Base-by-base conservation (phyloP, 805 yeast genomes). In the Myxozyma mucilagina region DNA sequence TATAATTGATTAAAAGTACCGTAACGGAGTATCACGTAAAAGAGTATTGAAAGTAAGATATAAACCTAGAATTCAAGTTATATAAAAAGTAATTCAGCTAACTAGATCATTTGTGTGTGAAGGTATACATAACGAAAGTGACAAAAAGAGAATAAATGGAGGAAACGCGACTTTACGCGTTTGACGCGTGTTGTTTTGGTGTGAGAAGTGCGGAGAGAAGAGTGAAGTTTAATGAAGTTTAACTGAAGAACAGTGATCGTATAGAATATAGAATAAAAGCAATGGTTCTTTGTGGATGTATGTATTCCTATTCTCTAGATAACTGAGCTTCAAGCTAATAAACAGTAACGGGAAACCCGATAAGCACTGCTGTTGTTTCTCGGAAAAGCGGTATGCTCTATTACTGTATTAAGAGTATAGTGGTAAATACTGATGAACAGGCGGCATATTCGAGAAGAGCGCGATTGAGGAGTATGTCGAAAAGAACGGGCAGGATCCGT, bases 291-390 rank as follows among this genome's bases (percentile, higher is more conserved):
- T 59, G 59, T 41, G 59, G 53, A 36, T 39, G 63, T 59, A 14
- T 24, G 57, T 39, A 38, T 20, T 31, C 32, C 32, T 38, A 18
- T 16, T 36, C 29, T 34, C 24, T 54, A 2, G 14, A 14, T 8
- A 24, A 24, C 4, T 24, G 4, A 24, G 29, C 2, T 3, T 3
- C 4, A 24, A 24, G 11, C 16, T 13, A 36, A 42, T 18, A 14
- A 32, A 14, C 57, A 71, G 80, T 89, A 29, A 87, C 96, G 11
- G 97, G 97, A 10, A 83, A 84, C 62, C 82, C 81, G 0, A 82
- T 91, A 5, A 72, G 70, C n/a, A 78, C 78, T 41, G 93, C 97
- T 0, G 97, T 89, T 8, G 75, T 92, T 1, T 90, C 96, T 0
- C 59, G 74, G 43, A 62, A 68, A 43, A 64, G 68, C 42, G 74